A percentile compares a stretch with the other conserved stretches of the same genome.
phyloP scores from a whole-genome alignment of 2,329 filamentous ascomycete genomes.

The Phyllosticta citrichinensis region DNA sequence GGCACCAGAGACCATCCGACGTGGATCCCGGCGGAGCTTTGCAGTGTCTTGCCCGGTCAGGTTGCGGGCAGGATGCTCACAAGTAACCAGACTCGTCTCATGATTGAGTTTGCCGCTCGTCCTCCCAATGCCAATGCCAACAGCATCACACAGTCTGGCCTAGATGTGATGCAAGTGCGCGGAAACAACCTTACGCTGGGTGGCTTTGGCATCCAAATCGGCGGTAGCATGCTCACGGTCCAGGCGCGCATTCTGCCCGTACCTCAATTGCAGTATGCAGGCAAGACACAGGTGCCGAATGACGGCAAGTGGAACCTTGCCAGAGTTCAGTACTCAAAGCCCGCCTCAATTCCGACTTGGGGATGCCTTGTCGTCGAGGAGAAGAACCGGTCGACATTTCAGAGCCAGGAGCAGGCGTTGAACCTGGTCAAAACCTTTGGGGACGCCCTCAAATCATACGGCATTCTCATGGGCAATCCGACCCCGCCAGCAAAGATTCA shows the following conservation, averaged over 20 bases:
- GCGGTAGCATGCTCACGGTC: conserved; percentile 57
- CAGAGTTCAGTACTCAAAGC: conserved; percentile 19
- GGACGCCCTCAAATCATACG: conserved; percentile 1
- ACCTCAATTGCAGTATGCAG: conserved; percentile 52
- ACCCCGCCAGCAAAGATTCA: conserved; percentile 2
- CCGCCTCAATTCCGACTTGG: conserved; percentile 17
- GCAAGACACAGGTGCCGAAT: conserved; percentile 20
- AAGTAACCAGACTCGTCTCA: conserved; percentile 18
- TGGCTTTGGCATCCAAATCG: conserved; percentile 54
- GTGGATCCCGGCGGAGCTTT: conserved; percentile 26
- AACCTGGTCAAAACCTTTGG: background rate
- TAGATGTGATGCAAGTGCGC: conserved; percentile 7
- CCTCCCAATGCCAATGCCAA: conserved; percentile 20
- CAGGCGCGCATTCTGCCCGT: conserved; percentile 55
- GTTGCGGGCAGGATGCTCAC: conserved; percentile 19
- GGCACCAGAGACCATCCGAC: conserved; percentile 16
- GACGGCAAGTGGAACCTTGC: conserved; percentile 62
- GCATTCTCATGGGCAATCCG: background rate
- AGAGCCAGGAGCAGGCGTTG: conserved; percentile 1
- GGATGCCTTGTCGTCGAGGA: conserved; percentile 24
- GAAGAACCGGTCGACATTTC: background rate
- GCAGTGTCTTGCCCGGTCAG: conserved; percentile 23
- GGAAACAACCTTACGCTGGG: background rate
- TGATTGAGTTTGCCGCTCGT: conserved; percentile 25
- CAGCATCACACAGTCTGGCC: conserved; percentile 6